Evolutionary conservation across 192 early-diverging fungal species (phyloP).

Genomic region (Dimargaris cristalligena): DNA sequence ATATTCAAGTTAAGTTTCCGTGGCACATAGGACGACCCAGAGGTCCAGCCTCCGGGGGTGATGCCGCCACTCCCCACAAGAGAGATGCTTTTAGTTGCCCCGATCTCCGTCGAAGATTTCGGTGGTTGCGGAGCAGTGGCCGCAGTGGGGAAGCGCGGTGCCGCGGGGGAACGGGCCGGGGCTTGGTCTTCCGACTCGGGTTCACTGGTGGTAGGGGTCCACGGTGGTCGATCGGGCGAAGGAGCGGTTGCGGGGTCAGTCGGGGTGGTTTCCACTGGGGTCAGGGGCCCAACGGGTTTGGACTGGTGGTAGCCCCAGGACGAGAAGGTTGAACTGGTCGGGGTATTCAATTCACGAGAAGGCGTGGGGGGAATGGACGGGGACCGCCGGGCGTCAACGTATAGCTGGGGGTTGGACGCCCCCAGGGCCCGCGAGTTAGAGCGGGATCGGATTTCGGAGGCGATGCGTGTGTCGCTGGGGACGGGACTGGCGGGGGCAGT

Average conservation of each 20-base stretch:
- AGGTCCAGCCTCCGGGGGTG: not conserved
- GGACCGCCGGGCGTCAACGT: too few species aligned
- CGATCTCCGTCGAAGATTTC: not conserved
- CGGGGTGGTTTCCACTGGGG: too few species aligned
- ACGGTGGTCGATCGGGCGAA: too few species aligned
- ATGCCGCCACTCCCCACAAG: not conserved
- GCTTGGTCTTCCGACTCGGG: too few species aligned
- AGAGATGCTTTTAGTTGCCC: not conserved
- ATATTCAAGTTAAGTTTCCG: conserved; percentile 4
- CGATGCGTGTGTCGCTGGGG: not conserved
- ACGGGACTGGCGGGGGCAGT: not conserved
- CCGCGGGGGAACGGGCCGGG: too few species aligned
- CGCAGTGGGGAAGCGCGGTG: too few species aligned
- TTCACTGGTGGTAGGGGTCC: too few species aligned
- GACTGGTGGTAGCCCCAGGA: not conserved
- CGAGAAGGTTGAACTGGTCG: not conserved
- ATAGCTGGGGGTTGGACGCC: not conserved
- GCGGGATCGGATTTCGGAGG: not conserved
- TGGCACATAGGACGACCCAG: not conserved
- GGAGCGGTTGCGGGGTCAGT: too few species aligned
- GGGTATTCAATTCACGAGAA: not conserved
- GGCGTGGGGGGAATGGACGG: conserved; percentile 1
- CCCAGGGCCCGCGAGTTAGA: not conserved
- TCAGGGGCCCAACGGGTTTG: too few species aligned
- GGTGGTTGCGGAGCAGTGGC: not conserved